Conservation (phyloP, 2,329 filamentous ascomycete genomes). For the Emergomyces orientalis region DNA sequence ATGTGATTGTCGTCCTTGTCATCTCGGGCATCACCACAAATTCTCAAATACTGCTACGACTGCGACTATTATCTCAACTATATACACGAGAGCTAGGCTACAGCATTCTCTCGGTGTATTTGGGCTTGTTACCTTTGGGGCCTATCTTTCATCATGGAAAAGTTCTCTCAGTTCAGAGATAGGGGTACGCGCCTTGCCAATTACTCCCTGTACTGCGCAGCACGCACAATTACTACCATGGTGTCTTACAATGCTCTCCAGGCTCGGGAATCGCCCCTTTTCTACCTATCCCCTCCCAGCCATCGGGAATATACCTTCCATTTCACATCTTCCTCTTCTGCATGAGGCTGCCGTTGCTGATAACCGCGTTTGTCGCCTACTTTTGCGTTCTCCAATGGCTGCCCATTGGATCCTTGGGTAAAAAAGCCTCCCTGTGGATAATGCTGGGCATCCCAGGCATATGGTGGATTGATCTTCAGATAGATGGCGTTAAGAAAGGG, state of each 20-base stretch:
- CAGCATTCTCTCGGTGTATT: neutral
- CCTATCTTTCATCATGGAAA: constrained; percentile 61
- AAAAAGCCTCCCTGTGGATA: constrained; percentile 80
- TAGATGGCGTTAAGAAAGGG: constrained; percentile 91
- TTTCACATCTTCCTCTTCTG: constrained; percentile 65
- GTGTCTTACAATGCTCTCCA: constrained; percentile 33
- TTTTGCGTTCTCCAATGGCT: constrained; percentile 77
- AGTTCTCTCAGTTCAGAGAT: constrained; percentile 87
- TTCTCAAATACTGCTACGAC: neutral
- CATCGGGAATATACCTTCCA: constrained; percentile 53
- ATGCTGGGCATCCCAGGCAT: constrained; percentile 83
- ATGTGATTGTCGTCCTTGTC: neutral
- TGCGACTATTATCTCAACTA: no score
- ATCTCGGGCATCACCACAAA: neutral
- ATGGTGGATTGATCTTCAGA: constrained; percentile 98
- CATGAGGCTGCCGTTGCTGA: constrained; percentile 68
- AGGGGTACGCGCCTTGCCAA: constrained; percentile 49
- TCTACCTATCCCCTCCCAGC: constrained; percentile 64
- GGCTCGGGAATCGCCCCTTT: constrained; percentile 95
- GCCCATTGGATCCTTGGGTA: constrained; percentile 57
- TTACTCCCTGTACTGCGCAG: constrained; percentile 8
- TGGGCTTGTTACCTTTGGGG: neutral
- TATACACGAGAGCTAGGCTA: neutral
- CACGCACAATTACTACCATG: neutral
- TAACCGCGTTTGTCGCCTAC: constrained; percentile 59